Conservation (phyloP, 2,329 filamentous ascomycete genomes). For the Neoarthrinium moseri region DNA sequence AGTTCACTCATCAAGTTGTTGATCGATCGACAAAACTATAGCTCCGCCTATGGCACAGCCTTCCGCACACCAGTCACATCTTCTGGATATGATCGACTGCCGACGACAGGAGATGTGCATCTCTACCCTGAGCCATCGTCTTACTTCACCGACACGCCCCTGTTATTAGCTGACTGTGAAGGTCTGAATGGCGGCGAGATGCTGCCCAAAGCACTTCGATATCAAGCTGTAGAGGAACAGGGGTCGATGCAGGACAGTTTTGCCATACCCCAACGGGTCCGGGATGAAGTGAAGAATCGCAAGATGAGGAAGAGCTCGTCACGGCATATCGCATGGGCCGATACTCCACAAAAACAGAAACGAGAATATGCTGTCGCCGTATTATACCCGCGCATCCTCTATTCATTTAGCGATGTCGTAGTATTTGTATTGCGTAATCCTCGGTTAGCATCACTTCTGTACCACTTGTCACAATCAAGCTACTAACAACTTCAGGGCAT, state of each 20-base stretch:
- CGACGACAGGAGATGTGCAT: slow-evolving; percentile 46
- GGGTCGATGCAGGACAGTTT: background rate
- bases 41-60: slow-evolving; percentile 13
- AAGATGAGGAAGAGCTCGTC: slow-evolving; percentile 5
- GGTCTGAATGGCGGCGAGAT: slow-evolving; percentile 44
- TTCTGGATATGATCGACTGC: slow-evolving; percentile 33
- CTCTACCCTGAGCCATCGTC: slow-evolving; percentile 43
- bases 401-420: slow-evolving; percentile 39
- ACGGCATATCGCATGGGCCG: slow-evolving; percentile 23
- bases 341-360: slow-evolving; percentile 15
- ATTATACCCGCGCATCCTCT: slow-evolving; percentile 37
- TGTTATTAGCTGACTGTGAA: slow-evolving; percentile 49
- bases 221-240: slow-evolving; percentile 5
- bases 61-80: slow-evolving; percentile 33
- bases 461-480: background rate
- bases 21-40: slow-evolving; percentile 28
- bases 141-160: slow-evolving; percentile 29
- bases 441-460: slow-evolving; percentile 20
- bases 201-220: slow-evolving; percentile 7
- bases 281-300: slow-evolving; percentile 10
- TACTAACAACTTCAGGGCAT: slow-evolving; percentile 22
- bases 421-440: slow-evolving; percentile 36
- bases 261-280: slow-evolving; percentile 5
- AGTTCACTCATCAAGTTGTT: slow-evolving; percentile 43
- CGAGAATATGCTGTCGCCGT: slow-evolving; percentile 33